Evolutionary conservation across 176 grass and related monocot genomes (phyloP).

Genomic region (Themeda triandra): DNA sequence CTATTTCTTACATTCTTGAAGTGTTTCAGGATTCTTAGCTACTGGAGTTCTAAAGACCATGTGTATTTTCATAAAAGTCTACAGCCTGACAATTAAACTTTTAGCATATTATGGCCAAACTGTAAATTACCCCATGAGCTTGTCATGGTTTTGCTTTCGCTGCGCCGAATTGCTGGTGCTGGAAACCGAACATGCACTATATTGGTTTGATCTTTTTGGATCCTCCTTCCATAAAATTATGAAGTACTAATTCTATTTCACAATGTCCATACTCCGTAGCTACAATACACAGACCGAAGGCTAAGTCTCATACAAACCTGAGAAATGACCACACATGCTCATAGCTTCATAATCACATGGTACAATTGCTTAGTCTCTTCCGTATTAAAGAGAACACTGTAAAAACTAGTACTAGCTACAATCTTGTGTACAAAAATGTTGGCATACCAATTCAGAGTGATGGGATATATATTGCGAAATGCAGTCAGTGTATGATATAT

Average conservation of each 20-base stretch:
- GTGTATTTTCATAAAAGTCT: background rate
- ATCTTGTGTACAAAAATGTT: background rate
- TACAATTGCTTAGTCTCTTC: background rate
- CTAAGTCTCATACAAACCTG: background rate
- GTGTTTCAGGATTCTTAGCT: background rate
- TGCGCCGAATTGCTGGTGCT: background rate
- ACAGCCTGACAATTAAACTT: background rate
- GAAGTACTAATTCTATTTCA: background rate
- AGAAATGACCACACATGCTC: background rate
- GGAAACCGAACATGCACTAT: background rate
- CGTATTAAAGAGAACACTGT: background rate
- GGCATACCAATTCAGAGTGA: background rate
- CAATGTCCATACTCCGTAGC: background rate
- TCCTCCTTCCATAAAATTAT: background rate
- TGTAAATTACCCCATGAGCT: background rate
- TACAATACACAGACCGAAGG: no score
- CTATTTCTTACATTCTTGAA: constrained; percentile 4
- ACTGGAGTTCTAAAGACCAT: constrained; percentile 11
- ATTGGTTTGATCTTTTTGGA: background rate
- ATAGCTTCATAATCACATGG: background rate
- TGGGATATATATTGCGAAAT: background rate
- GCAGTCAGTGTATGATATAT: background rate
- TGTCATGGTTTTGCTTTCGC: constrained; percentile 8
- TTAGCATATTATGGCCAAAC: background rate
- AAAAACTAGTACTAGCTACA: background rate